Evolutionary conservation across 2,329 filamentous ascomycete genomes (phyloP).

Genomic region (Xylaria sp.): DNA sequence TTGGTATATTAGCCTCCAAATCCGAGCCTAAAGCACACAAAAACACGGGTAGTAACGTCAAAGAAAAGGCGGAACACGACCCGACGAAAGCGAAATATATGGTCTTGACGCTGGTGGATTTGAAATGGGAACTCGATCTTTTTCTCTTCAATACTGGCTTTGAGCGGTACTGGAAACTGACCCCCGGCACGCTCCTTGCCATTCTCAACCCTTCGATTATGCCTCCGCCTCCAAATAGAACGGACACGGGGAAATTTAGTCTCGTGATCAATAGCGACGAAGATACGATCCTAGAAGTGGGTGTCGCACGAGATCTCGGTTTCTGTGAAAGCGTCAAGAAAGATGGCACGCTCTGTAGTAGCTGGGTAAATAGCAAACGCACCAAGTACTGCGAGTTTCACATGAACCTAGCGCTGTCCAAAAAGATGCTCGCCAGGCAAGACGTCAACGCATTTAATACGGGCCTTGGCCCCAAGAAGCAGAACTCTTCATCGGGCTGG

Average conservation of each 20-base stretch:
- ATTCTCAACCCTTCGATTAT: constrained; percentile 93
- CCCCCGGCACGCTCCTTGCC: constrained; percentile 88
- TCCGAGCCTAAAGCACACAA: constrained; percentile 78
- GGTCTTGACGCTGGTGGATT: constrained; percentile 86
- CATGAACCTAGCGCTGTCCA: constrained; percentile 82
- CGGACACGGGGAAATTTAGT: constrained; percentile 85
- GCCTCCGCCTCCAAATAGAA: constrained; percentile 80
- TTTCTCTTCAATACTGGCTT: constrained; percentile 94
- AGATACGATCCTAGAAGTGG: constrained; percentile 91
- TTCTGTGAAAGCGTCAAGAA: constrained; percentile 88
- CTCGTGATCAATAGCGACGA: constrained; percentile 86
- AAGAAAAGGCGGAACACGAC: constrained; percentile 64
- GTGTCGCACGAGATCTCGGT: constrained; percentile 83
- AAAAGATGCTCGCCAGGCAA: constrained; percentile 58
- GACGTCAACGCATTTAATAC: constrained; percentile 54
- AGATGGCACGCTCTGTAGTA: constrained; percentile 81
- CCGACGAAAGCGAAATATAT: constrained; percentile 84
- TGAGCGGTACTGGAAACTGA: constrained; percentile 92
- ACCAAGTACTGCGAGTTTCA: constrained; percentile 95
- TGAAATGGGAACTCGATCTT: constrained; percentile 90
- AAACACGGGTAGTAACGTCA: constrained; percentile 56
- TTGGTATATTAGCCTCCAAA: constrained; percentile 89
- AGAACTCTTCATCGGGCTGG: constrained; percentile 50
- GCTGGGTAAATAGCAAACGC: constrained; percentile 88
- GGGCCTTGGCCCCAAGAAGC: constrained; percentile 57